These are phyloP conservation scores for Pythium brachiatum DNA, from an alignment of 352 stramenopile genomes.

Conservation along the genomic window DNA sequence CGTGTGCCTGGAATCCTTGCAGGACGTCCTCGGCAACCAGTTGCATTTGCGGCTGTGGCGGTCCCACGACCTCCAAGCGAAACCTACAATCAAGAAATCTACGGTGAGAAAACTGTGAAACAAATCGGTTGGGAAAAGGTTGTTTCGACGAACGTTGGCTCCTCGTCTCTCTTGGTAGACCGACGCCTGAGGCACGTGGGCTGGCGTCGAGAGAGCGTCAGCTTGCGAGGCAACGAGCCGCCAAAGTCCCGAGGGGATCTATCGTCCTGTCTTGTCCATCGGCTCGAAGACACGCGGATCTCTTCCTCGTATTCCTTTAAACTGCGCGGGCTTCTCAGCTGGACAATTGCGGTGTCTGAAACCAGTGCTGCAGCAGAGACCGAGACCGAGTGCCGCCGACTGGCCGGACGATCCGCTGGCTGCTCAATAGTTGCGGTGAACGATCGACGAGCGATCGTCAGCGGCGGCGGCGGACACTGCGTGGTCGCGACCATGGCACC, in stretches of 20 bases:
- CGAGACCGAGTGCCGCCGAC: conserved; percentile 5
- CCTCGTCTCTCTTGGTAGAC: background rate
- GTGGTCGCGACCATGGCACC: conserved; percentile 26
- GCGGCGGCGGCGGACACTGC: conserved; percentile 16
- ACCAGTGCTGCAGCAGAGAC: background rate
- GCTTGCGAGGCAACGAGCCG: background rate
- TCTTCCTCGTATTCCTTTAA: conserved; percentile 10
- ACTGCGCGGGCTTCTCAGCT: conserved; percentile 6
- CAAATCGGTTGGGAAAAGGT: background rate
- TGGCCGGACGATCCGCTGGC: background rate
- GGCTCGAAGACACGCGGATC: conserved; percentile 1
- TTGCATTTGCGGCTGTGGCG: conserved; percentile 12
- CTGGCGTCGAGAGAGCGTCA: background rate
- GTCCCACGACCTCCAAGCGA: conserved; percentile 7
- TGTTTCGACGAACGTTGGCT: background rate
- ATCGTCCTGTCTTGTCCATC: background rate
- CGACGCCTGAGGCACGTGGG: background rate
- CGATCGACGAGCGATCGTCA: conserved; percentile 12
- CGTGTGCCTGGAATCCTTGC: conserved; percentile 30
- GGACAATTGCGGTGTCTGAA: conserved; percentile 1
- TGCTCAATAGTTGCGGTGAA: conserved; percentile 2
- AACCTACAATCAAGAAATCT: background rate
- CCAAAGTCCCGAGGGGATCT: background rate
- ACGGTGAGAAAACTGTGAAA: background rate
- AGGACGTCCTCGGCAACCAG: conserved; percentile 31